Evolutionary conservation across 73 alveolate species (phyloP), one percentile per base, ranked within the genome.

Genomic region (Tetrahymena borealis): DNA sequence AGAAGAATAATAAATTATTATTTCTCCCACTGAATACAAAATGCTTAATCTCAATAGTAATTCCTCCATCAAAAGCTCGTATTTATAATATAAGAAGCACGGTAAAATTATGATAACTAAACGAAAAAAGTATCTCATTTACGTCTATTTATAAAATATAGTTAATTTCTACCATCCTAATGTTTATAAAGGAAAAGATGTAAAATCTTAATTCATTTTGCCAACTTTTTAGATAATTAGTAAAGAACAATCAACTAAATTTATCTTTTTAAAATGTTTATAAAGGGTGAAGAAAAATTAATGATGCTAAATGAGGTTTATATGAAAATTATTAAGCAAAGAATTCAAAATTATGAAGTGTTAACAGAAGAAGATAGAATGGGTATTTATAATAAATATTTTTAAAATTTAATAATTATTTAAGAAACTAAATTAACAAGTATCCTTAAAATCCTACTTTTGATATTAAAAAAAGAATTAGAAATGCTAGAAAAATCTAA

Each of bases 401-500:
- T 60, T 28, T 28, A 20, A 9, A 24, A 15, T 60, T 60, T 60
- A n/a, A 18, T 18, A 18, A 60, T 15, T 24, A 60, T 6, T 3
- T 13, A 60, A 60, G 37, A 24, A 60, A n/a, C n/a, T n/a, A n/a
- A n/a, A n/a, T n/a, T n/a, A n/a, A n/a, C n/a, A n/a, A n/a, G n/a
- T n/a, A n/a, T n/a, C n/a, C n/a, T n/a, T n/a, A n/a, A n/a, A n/a
- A n/a, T n/a, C n/a, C n/a, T n/a, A n/a, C n/a, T n/a, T n/a, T n/a
- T n/a, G n/a, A n/a, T n/a, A n/a, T n/a, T n/a, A n/a, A 60, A 60
- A 60, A 18, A 24, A 60, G 85, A 60, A 60, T 60, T 60, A 35
- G 85, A 60, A 60, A 60, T 60, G 85, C 85, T 60, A 60, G 85
- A 60, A 60, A 60, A 60, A 60, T 60, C 85, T 60, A 60, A 60